Conservation (phyloP, 257 asterid species). For the Rehmannia glutinosa region DNA sequence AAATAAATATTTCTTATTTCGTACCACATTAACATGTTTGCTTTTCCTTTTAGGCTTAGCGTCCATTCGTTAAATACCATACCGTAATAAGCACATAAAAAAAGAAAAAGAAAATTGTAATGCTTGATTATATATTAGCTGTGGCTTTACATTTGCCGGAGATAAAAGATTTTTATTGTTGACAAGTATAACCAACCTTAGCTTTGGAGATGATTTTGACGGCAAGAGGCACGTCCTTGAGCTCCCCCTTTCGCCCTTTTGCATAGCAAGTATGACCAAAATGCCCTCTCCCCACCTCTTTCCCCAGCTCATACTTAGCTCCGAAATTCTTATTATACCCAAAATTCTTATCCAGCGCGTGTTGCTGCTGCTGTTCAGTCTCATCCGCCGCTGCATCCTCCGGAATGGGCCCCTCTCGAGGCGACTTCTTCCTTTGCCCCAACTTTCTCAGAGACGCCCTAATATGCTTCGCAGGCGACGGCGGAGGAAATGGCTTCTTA, state of each 20-base stretch:
- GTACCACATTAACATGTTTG: background rate
- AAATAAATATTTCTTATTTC: background rate
- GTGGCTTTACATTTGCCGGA: background rate
- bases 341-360: slow-evolving; percentile 68
- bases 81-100: background rate
- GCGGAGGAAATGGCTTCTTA: slow-evolving; percentile 86
- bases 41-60: background rate
- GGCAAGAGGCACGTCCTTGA: slow-evolving; percentile 79
- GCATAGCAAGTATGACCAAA: slow-evolving; percentile 95
- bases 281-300: slow-evolving; percentile 95
- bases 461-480: slow-evolving; percentile 96
- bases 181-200: slow-evolving; percentile 41
- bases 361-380: slow-evolving; percentile 31
- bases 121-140: background rate
- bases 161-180: no score
- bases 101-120: background rate
- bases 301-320: slow-evolving; percentile 89
- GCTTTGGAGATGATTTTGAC: slow-evolving; percentile 92
- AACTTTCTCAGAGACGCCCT: slow-evolving; percentile 82
- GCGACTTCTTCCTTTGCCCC: slow-evolving; percentile 61
- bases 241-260: slow-evolving; percentile 69
- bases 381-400: slow-evolving; percentile 37
- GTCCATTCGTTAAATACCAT: background rate
- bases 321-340: slow-evolving; percentile 85
- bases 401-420: slow-evolving; percentile 76